Percentiles rank a stretch among this genome's conserved stretches.
phyloP scores from a whole-genome alignment of 352 stramenopile genomes.

The Phytophthora macrochlamydospora region DNA sequence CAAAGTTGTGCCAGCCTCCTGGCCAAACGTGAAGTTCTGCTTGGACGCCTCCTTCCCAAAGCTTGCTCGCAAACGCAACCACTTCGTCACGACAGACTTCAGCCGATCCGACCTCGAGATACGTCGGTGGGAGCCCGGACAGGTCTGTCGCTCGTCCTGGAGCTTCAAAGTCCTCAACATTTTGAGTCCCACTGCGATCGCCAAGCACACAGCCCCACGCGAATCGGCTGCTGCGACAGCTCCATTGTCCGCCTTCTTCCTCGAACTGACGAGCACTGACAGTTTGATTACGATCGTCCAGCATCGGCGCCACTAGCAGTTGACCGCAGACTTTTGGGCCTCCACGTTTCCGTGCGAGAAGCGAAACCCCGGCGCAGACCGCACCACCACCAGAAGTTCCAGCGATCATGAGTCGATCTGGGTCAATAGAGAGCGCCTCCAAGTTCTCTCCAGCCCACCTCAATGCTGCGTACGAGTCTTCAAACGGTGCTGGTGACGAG shows the following conservation, averaged over 20 bases:
- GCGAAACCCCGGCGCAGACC: conserved; percentile 24
- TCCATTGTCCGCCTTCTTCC: conserved; percentile 21
- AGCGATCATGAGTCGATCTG: conserved; percentile 23
- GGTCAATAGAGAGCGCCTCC: conserved; percentile 18
- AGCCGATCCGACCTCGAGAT: conserved; percentile 28
- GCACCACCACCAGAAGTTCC: conserved; percentile 25
- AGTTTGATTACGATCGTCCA: conserved; percentile 22
- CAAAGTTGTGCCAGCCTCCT: conserved; percentile 32
- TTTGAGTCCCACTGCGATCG: conserved; percentile 10
- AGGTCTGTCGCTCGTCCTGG: conserved; percentile 18
- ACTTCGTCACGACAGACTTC: conserved; percentile 33
- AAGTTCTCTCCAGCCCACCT: conserved; percentile 20
- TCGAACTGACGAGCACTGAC: conserved; percentile 31
- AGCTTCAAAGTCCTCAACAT: conserved; percentile 25
- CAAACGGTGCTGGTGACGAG: conserved; percentile 21
- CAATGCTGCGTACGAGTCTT: conserved; percentile 20
- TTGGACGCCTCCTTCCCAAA: conserved; percentile 24
- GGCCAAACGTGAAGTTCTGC: conserved; percentile 32
- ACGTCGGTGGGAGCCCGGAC: conserved; percentile 23
- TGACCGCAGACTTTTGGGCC: conserved; percentile 25
- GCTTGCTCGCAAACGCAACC: conserved; percentile 26
- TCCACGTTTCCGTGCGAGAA: conserved; percentile 21
- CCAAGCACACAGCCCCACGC: conserved; percentile 23
- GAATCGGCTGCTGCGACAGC: conserved; percentile 21
- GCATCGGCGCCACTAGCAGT: conserved; percentile 26